Evolutionary conservation across 1,284 basidiomycete species (phyloP), one percentile per base, ranked within the genome.

Genomic region (Cutaneotrichosporon spelunceum): DNA sequence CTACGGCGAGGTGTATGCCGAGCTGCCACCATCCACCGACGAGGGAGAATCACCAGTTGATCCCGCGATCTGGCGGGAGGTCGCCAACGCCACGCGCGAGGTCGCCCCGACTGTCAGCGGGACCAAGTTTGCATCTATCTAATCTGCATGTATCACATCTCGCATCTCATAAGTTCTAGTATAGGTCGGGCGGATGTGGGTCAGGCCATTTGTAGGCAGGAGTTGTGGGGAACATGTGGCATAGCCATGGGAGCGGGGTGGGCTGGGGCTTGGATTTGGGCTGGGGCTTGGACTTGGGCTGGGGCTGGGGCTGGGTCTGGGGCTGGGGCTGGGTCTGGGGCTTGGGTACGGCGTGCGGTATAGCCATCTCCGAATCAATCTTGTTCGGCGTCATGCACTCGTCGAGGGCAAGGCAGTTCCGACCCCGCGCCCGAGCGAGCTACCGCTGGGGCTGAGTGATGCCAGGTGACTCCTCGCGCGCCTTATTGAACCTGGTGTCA

Each of bases 1-100:
- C 16, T 59, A 53, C 45, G 64, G 59, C 36, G 64, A 66, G 64
- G 53, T 66, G 26, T 59, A 61, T 26, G 34, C 52, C 48, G 26
- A 27, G 52, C 52, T 26, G 4, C 33, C 33, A 14, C 29, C 29
- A 19, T 53, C 52, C n/a, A 21, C 33, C 33, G 27, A 29, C 7
- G 52, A 34, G 11, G 11, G 21, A 33, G 33, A 29, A 50, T 30
- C 29, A n/a, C 14, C n/a, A 2, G 39, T 48, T 13, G 26, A 36
- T 33, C 57, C 34, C 24, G 42, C 27, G 11, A 24, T 65, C 24
- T 65, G 56, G 55, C 52, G 56, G 42, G 61, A 62, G 49, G 44
- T 63, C 9, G 64, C 60, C 21, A 56, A 33, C 16, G 56, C 56
- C 5, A 45, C 59, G 39, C 52, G 59, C 21, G 56, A 52, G 14